Percentiles rank a stretch among this genome's conserved stretches.
Evolutionary conservation across 768 basidiomycete species (phyloP).

Genomic region (Xerocomellus intermedius): DNA sequence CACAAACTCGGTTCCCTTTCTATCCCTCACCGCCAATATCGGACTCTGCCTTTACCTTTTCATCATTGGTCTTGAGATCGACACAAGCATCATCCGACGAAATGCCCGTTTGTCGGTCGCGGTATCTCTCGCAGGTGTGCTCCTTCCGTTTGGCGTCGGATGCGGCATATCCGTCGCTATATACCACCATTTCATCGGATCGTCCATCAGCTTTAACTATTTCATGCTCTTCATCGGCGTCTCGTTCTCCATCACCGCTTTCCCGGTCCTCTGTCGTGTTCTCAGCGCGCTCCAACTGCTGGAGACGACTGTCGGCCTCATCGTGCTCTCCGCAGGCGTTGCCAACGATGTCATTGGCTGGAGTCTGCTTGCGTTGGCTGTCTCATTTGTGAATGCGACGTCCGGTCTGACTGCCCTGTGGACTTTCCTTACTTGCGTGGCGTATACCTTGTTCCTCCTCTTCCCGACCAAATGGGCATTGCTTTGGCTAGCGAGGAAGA

Average conservation of each 20-base stretch:
- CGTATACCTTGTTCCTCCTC: slow-evolving; percentile 75
- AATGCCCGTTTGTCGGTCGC: slow-evolving; percentile 64
- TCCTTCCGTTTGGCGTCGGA: slow-evolving; percentile 85
- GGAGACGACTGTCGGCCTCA: slow-evolving; percentile 89
- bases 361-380: slow-evolving; percentile 84
- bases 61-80: slow-evolving; percentile 92
- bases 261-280: slow-evolving; percentile 88
- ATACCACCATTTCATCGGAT: slow-evolving; percentile 70
- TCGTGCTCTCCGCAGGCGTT: slow-evolving; percentile 90
- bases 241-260: slow-evolving; percentile 85
- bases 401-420: slow-evolving; percentile 83
- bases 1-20: slow-evolving; percentile 59
- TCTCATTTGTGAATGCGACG: slow-evolving; percentile 88
- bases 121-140: slow-evolving; percentile 79
- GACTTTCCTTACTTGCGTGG: slow-evolving; percentile 77
- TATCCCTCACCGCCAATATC: slow-evolving; percentile 86
- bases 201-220: slow-evolving; percentile 64
- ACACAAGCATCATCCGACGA: slow-evolving; percentile 71
- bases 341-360: slow-evolving; percentile 89
- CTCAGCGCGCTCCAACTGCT: slow-evolving; percentile 87
- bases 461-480: slow-evolving; percentile 64
- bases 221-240: slow-evolving; percentile 96
- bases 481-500: slow-evolving; percentile 68
- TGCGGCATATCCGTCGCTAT: slow-evolving; percentile 70
- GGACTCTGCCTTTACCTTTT: slow-evolving; percentile 89